Percentiles rank a stretch among this genome's conserved stretches.
These are phyloP conservation scores for Citrus hindsii DNA, from an alignment of 345 rosid species.

Conservation along the genomic window DNA sequence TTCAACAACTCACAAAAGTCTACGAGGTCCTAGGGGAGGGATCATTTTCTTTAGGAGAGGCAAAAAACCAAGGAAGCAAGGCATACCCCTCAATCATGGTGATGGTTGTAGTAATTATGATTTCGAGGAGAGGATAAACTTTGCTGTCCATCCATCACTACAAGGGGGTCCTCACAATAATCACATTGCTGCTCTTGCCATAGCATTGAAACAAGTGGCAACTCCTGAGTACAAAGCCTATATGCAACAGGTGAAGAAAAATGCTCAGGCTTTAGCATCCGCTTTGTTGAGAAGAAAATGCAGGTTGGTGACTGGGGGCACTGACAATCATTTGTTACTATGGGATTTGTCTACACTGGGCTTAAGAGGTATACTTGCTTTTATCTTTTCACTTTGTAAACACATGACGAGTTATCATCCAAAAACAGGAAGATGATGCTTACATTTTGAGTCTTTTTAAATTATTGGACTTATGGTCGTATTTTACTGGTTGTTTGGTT, in stretches of 20 bases:
- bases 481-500: not conserved
- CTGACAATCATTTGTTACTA: slow-evolving; percentile 91
- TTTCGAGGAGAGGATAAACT: slow-evolving; percentile 88
- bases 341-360: slow-evolving; percentile 91
- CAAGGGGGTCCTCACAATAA: slow-evolving; percentile 99
- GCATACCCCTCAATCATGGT: slow-evolving; percentile 37
- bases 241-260: slow-evolving; percentile 92
- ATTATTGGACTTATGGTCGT: not conserved
- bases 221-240: slow-evolving; percentile 78
- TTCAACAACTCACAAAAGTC: slow-evolving; percentile 95
- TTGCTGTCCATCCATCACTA: slow-evolving; percentile 77
- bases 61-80: slow-evolving; percentile 60
- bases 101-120: slow-evolving; percentile 55
- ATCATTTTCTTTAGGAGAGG: slow-evolving; percentile 88
- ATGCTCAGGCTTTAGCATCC: slow-evolving; percentile 86
- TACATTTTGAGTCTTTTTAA: not conserved
- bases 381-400: not conserved
- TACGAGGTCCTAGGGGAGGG: slow-evolving; percentile 98
- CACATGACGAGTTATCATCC: not conserved
- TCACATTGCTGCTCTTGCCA: slow-evolving; percentile 97
- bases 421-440: not conserved
- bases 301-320: slow-evolving; percentile 90
- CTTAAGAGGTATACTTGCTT: slow-evolving; percentile 58
- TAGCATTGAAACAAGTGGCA: slow-evolving; percentile 90
- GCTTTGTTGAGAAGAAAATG: slow-evolving; percentile 77